A percentile compares a stretch with the other conserved stretches of the same genome.
phyloP scores from a whole-genome alignment of 768 basidiomycete genomes.

The Macrocybe gigantea region DNA sequence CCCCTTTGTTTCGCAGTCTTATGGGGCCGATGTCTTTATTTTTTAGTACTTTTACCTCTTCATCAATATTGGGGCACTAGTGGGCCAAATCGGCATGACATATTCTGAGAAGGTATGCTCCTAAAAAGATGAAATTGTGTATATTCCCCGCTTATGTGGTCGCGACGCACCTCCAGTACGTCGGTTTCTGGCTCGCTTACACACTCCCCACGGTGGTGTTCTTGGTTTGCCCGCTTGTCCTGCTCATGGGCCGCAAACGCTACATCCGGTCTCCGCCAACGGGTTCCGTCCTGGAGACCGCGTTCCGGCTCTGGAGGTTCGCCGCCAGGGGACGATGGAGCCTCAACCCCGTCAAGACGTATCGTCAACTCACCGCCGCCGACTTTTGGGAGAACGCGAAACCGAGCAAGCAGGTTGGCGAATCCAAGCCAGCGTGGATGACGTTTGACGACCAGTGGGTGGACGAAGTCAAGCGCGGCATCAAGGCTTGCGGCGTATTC shows the following conservation, averaged over 20 bases:
- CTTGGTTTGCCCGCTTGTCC: constrained; percentile 54
- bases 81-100: constrained; percentile 66
- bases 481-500: constrained; percentile 67
- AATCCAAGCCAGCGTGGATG: constrained; percentile 61
- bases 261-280: constrained; percentile 54
- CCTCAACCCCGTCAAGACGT: constrained; percentile 42
- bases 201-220: constrained; percentile 61
- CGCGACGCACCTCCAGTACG: constrained; percentile 31
- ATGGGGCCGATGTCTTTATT: neutral
- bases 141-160: neutral
- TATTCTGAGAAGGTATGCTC: constrained; percentile 52
- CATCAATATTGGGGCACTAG: constrained; percentile 67
- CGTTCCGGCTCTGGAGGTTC: constrained; percentile 39
- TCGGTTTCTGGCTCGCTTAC: constrained; percentile 64
- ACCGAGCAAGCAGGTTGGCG: constrained; percentile 45
- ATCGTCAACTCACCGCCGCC: constrained; percentile 42
- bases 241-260: constrained; percentile 46
- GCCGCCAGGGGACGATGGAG: constrained; percentile 50
- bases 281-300: constrained; percentile 55
- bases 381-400: constrained; percentile 75
- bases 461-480: constrained; percentile 65
- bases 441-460: constrained; percentile 76
- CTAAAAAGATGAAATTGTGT: neutral
- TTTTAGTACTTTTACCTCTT: constrained; percentile 61
- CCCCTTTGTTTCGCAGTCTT: neutral